Conservation (phyloP, 441 rosid species). For the Euphorbia celastroides region DNA sequence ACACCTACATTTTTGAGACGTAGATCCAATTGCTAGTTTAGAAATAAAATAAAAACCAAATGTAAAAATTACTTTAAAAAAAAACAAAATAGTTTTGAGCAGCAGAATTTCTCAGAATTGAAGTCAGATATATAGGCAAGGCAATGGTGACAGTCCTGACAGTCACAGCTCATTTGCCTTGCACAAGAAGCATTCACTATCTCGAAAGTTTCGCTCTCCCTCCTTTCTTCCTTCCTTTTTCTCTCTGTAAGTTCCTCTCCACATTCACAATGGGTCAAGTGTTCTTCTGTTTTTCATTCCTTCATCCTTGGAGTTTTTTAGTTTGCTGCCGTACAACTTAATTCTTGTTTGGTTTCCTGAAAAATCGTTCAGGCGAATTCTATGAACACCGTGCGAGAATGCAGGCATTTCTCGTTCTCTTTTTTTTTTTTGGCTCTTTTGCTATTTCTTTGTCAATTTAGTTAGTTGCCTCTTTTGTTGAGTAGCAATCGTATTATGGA, state of each 20-base stretch:
- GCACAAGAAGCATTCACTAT: constrained; percentile 3
- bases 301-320: neutral
- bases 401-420: neutral
- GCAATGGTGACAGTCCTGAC: no score
- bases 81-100: no score
- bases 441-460: neutral
- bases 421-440: neutral
- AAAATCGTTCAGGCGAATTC: neutral
- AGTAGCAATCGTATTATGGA: neutral
- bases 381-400: neutral
- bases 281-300: neutral
- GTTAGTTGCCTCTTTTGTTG: neutral
- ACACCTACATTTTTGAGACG: no score
- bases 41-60: no score
- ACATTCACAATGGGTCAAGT: neutral
- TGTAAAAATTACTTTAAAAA: no score
- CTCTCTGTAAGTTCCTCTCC: neutral
- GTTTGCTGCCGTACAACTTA: neutral
- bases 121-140: neutral
- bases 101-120: neutral
- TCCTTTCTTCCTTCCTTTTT: neutral
- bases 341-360: constrained; percentile 5
- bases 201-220: neutral
- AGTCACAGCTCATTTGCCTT: neutral
- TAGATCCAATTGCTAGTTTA: no score